phyloP scores from a whole-genome alignment of 2,329 filamentous ascomycete genomes.

The Fusarium nanum region DNA sequence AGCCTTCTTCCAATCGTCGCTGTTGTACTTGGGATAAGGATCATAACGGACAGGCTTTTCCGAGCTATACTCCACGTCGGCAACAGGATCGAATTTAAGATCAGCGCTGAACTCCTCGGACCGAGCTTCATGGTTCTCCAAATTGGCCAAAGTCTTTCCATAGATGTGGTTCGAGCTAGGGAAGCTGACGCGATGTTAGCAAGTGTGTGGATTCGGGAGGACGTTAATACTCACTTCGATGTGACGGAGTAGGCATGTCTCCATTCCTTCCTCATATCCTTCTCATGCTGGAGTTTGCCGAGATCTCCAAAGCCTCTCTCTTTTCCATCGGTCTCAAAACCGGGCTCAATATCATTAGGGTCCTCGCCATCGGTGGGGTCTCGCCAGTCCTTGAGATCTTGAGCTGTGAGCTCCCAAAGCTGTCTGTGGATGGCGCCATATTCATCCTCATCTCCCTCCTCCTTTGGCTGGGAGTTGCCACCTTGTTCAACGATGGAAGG shows the following conservation, averaged over 20 bases:
- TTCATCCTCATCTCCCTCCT: slow-evolving; percentile 23
- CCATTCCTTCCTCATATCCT: slow-evolving; percentile 58
- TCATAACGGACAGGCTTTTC: slow-evolving; percentile 69
- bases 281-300: slow-evolving; percentile 54
- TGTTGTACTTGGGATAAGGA: slow-evolving; percentile 79
- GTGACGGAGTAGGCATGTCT: slow-evolving; percentile 56
- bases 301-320: slow-evolving; percentile 49
- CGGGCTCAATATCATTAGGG: slow-evolving; percentile 51
- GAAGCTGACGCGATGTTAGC: slow-evolving; percentile 51
- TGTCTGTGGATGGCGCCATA: slow-evolving; percentile 33
- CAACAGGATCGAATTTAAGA: slow-evolving; percentile 51
- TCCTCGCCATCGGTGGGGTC: slow-evolving; percentile 53
- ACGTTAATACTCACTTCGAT: slow-evolving; percentile 52
- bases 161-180: slow-evolving; percentile 65
- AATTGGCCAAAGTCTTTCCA: slow-evolving; percentile 64
- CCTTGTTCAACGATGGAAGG: slow-evolving; percentile 1
- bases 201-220: slow-evolving; percentile 3
- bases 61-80: slow-evolving; percentile 55
- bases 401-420: slow-evolving; percentile 52
- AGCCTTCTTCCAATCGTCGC: slow-evolving; percentile 66
- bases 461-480: slow-evolving; percentile 15
- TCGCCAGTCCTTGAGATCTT: slow-evolving; percentile 52
- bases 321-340: slow-evolving; percentile 54
- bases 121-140: slow-evolving; percentile 57
- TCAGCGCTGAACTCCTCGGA: slow-evolving; percentile 47